These are phyloP conservation scores for Yamadazyma sp. DNA, from an alignment of 805 yeast species.

Conservation along the genomic window DNA sequence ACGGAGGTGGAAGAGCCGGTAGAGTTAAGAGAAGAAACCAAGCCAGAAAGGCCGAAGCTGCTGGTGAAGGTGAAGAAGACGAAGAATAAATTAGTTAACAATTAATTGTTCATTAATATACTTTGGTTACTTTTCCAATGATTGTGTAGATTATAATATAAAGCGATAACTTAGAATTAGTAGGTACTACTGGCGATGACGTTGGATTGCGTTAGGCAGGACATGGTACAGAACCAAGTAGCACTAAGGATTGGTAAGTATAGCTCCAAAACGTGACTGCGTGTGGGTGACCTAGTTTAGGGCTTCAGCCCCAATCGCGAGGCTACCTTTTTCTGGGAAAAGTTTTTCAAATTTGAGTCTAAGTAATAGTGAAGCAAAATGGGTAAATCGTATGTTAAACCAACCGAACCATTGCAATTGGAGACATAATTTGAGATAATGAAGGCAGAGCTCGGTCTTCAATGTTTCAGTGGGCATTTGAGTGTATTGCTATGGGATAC, in stretches of 20 bases:
- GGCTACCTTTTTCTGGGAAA: slow-evolving; percentile 11
- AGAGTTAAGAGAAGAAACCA: slow-evolving; percentile 97
- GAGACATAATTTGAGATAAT: too few relatives aligned
- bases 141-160: slow-evolving; percentile 13
- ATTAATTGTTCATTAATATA: slow-evolving; percentile 11
- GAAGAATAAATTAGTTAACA: slow-evolving; percentile 59
- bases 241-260: too few relatives aligned
- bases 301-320: slow-evolving; percentile 11
- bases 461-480: too few relatives aligned
- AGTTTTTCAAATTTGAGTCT: slow-evolving; percentile 12
- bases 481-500: too few relatives aligned
- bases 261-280: too few relatives aligned
- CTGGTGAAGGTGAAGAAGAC: slow-evolving; percentile 78
- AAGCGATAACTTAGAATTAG: too few relatives aligned
- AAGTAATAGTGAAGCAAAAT: slow-evolving; percentile 24
- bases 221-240: too few relatives aligned
- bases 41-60: slow-evolving; percentile 66
- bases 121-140: slow-evolving; percentile 15
- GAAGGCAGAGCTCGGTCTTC: too few relatives aligned
- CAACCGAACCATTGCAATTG: too few relatives aligned
- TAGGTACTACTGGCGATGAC: slow-evolving; percentile 1
- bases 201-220: not conserved
- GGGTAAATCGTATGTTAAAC: slow-evolving; percentile 38
- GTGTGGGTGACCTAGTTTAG: too few relatives aligned
- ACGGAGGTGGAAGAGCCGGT: slow-evolving; percentile 99